Evolutionary conservation across 164 flowering plant genomes (phyloP).

Genomic region (Sextonia rubra): DNA sequence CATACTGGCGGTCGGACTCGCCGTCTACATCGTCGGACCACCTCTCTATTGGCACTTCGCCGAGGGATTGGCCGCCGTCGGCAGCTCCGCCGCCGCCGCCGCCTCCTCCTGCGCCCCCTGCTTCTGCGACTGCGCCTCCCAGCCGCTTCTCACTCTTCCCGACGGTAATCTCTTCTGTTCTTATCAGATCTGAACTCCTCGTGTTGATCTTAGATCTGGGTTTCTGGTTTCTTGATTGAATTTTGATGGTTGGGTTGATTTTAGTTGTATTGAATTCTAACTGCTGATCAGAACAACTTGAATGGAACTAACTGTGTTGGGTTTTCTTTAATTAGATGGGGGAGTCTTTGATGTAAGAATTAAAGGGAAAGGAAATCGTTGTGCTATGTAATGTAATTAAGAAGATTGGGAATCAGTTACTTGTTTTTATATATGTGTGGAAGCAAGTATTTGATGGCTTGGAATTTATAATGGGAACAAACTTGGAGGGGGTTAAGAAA

Average conservation of each 20-base stretch:
- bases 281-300: background rate
- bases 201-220: background rate
- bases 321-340: background rate
- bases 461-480: background rate
- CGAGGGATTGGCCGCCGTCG: constrained; percentile 31
- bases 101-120: constrained; percentile 46
- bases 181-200: background rate
- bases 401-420: background rate
- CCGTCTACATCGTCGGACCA: constrained; percentile 40
- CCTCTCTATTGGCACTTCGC: constrained; percentile 48
- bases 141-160: constrained; percentile 64
- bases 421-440: background rate
- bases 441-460: background rate
- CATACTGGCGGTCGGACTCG: constrained; percentile 27
- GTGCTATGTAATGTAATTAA: background rate
- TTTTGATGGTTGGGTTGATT: too few species aligned
- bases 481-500: background rate
- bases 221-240: background rate
- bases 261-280: background rate
- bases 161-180: constrained; percentile 34
- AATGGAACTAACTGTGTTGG: background rate
- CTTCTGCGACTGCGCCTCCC: constrained; percentile 73
- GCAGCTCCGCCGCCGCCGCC: constrained; percentile 20
- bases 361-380: background rate
- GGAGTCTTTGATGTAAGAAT: background rate